phyloP scores from a whole-genome alignment of 2,329 filamentous ascomycete genomes.

The Phialophora macrospora region DNA sequence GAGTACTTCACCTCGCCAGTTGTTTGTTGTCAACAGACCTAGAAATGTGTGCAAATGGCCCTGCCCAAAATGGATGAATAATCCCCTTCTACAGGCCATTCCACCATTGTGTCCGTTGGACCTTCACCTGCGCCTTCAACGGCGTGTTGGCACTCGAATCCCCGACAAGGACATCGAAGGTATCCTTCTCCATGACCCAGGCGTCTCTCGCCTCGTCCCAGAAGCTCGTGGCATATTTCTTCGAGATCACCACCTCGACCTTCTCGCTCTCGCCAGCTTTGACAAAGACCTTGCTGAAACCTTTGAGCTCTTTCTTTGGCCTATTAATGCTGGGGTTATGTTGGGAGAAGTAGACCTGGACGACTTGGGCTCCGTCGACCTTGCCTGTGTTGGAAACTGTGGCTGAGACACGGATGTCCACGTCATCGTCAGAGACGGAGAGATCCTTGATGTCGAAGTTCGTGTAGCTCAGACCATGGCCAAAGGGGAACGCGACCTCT shows the following conservation, averaged over 20 bases:
- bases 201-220: constrained; percentile 70
- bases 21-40: background rate
- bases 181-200: constrained; percentile 70
- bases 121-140: constrained; percentile 60
- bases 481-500: constrained; percentile 74
- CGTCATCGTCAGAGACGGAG: constrained; percentile 49
- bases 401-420: constrained; percentile 55
- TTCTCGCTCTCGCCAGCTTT: constrained; percentile 63
- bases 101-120: constrained; percentile 70
- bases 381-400: constrained; percentile 60
- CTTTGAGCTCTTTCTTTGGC: constrained; percentile 67
- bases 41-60: background rate
- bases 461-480: constrained; percentile 79
- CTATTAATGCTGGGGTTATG: constrained; percentile 59
- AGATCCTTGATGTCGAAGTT: constrained; percentile 65
- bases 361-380: constrained; percentile 58
- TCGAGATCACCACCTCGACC: constrained; percentile 61
- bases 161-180: constrained; percentile 66
- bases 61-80: constrained; percentile 19
- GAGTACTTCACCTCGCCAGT: background rate
- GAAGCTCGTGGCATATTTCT: constrained; percentile 70
- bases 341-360: constrained; percentile 59
- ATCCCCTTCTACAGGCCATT: constrained; percentile 57
- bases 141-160: constrained; percentile 52
- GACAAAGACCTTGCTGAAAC: constrained; percentile 68